A percentile compares a stretch with the other conserved stretches of the same genome.
Conservation (phyloP, 2,329 filamentous ascomycete genomes). For the Colletotrichum ledebouriae region DNA sequence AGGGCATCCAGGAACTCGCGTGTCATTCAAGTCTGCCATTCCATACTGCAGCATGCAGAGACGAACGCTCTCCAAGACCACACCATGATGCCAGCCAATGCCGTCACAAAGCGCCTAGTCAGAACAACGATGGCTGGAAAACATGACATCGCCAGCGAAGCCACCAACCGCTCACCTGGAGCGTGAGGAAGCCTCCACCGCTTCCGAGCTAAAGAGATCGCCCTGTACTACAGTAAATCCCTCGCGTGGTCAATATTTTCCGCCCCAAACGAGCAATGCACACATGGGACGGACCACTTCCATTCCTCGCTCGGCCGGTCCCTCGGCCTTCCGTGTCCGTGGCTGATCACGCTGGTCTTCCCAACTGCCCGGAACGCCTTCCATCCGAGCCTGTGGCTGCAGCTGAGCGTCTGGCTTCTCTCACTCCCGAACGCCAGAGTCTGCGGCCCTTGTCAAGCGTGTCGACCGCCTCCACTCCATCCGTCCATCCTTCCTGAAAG, state of each 20-base stretch:
- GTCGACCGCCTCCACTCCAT: constrained; percentile 9
- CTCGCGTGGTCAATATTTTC: constrained; percentile 5
- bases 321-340: constrained; percentile 36
- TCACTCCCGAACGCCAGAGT: constrained; percentile 31
- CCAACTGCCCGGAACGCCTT: constrained; percentile 39
- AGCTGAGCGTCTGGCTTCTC: constrained; percentile 42
- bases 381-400: constrained; percentile 43
- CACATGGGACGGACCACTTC: constrained; percentile 9
- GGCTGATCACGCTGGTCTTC: constrained; percentile 40
- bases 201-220: constrained; percentile 1
- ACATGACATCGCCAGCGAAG: background rate
- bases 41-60: constrained; percentile 20
- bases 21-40: constrained; percentile 5
- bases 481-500: constrained; percentile 24
- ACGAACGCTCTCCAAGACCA: constrained; percentile 11
- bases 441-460: constrained; percentile 12
- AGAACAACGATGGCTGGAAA: too few species aligned
- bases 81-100: background rate
- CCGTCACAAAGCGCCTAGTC: too few species aligned
- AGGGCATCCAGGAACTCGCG: constrained; percentile 13
- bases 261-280: constrained; percentile 12
- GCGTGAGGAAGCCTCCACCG: background rate
- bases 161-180: constrained; percentile 5
- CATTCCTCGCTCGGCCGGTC: constrained; percentile 32
- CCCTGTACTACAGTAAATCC: background rate